These are phyloP conservation scores for Talaromyces liani DNA, from an alignment of 495 filamentous ascomycete genomes.

Conservation along the genomic window DNA sequence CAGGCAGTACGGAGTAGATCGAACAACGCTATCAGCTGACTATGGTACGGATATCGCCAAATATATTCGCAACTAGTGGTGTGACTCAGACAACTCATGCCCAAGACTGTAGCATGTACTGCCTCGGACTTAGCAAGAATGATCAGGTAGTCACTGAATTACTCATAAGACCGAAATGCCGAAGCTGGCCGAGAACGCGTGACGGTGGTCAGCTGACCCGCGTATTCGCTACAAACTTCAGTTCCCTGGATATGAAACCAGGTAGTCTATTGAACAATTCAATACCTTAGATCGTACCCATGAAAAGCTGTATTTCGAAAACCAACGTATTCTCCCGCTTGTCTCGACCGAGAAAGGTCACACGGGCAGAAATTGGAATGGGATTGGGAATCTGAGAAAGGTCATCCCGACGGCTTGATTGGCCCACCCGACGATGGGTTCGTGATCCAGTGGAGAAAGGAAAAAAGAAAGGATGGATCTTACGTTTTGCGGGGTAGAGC, in stretches of 20 bases:
- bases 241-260: neutral
- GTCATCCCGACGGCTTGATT: neutral
- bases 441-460: neutral
- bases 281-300: neutral
- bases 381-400: neutral
- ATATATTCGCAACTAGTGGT: neutral
- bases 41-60: neutral
- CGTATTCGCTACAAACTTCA: neutral
- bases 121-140: neutral
- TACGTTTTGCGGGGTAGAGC: neutral
- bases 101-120: neutral
- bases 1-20: too few species aligned
- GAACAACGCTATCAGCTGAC: slow-evolving; percentile 2
- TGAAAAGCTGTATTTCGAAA: neutral
- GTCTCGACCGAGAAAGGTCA: neutral
- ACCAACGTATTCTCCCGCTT: neutral
- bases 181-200: slow-evolving; percentile 1
- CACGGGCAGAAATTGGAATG: neutral
- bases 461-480: neutral
- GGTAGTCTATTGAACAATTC: neutral
- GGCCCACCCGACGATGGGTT: neutral
- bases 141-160: neutral
- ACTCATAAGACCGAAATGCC: neutral
- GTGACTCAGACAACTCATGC: neutral
- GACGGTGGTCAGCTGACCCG: slow-evolving; percentile 1